Base-by-base conservation (phyloP, 1,284 basidiomycete species). In the Puccinia polysora region DNA sequence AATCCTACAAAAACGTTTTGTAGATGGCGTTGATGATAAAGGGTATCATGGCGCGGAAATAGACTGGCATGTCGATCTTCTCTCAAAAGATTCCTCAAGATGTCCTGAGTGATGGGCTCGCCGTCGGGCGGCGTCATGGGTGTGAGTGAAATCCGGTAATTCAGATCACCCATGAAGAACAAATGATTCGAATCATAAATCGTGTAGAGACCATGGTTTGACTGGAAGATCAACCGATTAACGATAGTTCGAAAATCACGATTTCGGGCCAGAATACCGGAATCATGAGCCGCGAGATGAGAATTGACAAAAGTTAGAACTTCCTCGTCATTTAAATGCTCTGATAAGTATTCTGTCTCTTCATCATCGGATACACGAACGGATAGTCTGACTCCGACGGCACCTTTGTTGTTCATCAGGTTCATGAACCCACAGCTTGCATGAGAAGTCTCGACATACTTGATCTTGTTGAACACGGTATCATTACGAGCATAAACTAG, bases 341-440 rank as follows among this genome's bases (percentile, higher is more conserved):
- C 10, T 15, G 14, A 1, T 73, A 32, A 2, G 64, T 47, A 8
- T 73, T 55, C 12, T 71, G 74, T 2, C 38, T 73, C 23, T 7
- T 52, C 10, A 52, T 52, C 20, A 20, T 6, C 23, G 20, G 23
- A 12, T 18, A 20, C 8, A 36, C 52, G 56, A 12, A 73, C 62
- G 32, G 50, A 20, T 79, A 97, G 87, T 56, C 94, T 84, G 43
- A 92, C 84, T 18, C 90, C 94, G 1, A 96, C 92, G 0, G 90
- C 94, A 30, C 91, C 92, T 81, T 98, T 98, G 82, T 97, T 97
- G 12, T 91, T 91, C 89, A 97, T 89, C 75, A 81, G 25, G 2
- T 77, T 75, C 3, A 80, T 47, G 7, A 79, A 62, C 18, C 81
- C 81, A 4, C 59, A 72, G 47, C 69, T 64, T 1, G 53, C 59